Conservation (phyloP, 2,329 filamentous ascomycete genomes). For the Fusarium heterosporum region DNA sequence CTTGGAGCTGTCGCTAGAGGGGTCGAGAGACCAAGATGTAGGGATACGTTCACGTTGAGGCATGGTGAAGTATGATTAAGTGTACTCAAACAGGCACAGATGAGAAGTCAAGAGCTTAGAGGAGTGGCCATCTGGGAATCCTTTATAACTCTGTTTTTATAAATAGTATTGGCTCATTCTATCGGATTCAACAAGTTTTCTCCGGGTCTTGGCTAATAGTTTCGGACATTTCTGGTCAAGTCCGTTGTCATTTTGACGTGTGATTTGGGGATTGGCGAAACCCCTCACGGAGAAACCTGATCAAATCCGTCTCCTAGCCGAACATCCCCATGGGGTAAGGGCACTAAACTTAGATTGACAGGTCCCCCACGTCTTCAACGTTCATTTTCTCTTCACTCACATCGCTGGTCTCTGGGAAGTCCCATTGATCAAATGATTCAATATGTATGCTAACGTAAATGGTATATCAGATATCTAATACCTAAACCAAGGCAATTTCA, state of each 20-base stretch:
- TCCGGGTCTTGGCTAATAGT: neutral
- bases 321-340: neutral
- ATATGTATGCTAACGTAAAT: too few relatives aligned
- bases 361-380: fast-evolving
- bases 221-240: neutral
- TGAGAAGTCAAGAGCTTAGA: neutral
- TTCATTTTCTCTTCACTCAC: neutral
- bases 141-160: neutral
- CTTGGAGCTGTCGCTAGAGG: constrained; percentile 47
- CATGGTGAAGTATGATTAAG: constrained; percentile 12
- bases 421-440: too few relatives aligned
- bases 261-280: neutral
- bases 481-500: too few relatives aligned
- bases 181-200: neutral
- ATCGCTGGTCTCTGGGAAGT: too few relatives aligned
- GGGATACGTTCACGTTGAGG: constrained; percentile 50
- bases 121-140: neutral
- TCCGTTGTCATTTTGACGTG: neutral
- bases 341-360: neutral
- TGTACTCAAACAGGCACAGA: neutral
- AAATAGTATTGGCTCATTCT: neutral
- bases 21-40: constrained; percentile 40
- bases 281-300: neutral
- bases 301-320: constrained; percentile 1
- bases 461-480: too few relatives aligned